Conservation (phyloP, 257 asterid species). For the Nicotiana noctiflora region DNA sequence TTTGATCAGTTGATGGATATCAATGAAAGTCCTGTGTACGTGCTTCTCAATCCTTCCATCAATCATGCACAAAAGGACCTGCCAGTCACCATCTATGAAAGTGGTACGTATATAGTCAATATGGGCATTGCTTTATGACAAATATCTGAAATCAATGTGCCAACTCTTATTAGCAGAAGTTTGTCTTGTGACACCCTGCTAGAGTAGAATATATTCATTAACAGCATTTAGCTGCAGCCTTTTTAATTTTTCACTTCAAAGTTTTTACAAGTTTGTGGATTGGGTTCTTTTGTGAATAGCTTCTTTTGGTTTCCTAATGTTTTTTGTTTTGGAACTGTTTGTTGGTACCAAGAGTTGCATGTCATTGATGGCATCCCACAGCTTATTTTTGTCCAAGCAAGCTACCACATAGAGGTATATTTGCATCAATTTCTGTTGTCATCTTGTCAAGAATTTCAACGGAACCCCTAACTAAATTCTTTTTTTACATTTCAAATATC, state of each 20-base stretch:
- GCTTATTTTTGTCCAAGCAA: slow-evolving; percentile 80
- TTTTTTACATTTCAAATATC: neutral
- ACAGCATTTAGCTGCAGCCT: neutral
- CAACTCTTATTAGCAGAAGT: neutral
- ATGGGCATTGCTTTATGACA: neutral
- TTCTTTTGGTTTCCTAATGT: neutral
- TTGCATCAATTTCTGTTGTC: slow-evolving; percentile 3
- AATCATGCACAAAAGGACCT: slow-evolving; percentile 93
- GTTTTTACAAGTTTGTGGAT: neutral
- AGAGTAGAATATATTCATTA: neutral
- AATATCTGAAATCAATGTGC: neutral
- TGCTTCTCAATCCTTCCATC: slow-evolving; percentile 86
- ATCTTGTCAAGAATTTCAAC: slow-evolving; percentile 1
- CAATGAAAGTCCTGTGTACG: slow-evolving; percentile 88
- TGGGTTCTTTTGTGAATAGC: neutral
- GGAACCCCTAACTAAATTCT: slow-evolving; percentile 3
- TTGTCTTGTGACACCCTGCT: neutral
- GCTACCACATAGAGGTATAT: slow-evolving; percentile 87
- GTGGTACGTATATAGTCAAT: slow-evolving; percentile 53
- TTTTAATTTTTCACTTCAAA: neutral
- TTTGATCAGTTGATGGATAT: slow-evolving; percentile 78
- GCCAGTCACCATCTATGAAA: slow-evolving; percentile 82
- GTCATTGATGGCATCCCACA: slow-evolving; percentile 93
- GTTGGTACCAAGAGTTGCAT: slow-evolving; percentile 61
- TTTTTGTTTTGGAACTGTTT: slow-evolving; percentile 15